Evolutionary conservation across 768 basidiomycete genomes (phyloP).

Genomic region (Austroboletus festivus): DNA sequence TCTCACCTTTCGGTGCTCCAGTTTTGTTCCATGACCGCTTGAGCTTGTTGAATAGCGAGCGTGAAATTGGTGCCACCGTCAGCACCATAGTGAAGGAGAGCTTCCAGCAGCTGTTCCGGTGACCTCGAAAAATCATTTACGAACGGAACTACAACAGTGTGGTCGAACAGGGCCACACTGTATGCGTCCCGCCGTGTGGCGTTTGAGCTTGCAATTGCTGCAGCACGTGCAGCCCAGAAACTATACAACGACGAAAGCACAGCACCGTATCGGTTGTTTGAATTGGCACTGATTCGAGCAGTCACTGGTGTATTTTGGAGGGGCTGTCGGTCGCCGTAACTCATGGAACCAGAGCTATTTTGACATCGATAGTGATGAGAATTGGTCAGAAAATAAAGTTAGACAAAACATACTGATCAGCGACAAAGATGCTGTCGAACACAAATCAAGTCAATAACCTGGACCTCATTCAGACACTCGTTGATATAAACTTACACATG

Average conservation of each 20-base stretch:
- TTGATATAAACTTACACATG: constrained; percentile 47
- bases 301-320: constrained; percentile 42
- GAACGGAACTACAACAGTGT: constrained; percentile 20
- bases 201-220: constrained; percentile 30
- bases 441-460: not conserved
- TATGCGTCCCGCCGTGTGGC: constrained; percentile 50
- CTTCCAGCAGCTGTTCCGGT: constrained; percentile 42
- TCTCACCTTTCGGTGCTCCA: constrained; percentile 52
- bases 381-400: not conserved
- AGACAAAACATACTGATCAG: constrained; percentile 40
- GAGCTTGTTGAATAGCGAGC: constrained; percentile 37
- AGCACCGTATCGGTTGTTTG: constrained; percentile 54
- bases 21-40: constrained; percentile 38
- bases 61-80: constrained; percentile 43
- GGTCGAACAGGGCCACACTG: constrained; percentile 49
- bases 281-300: constrained; percentile 32
- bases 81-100: constrained; percentile 32
- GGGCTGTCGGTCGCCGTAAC: constrained; percentile 38
- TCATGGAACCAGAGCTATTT: constrained; percentile 53
- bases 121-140: constrained; percentile 46
- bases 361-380: too few relatives aligned
- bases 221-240: constrained; percentile 54
- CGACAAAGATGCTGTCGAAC: constrained; percentile 47
- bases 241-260: constrained; percentile 53
- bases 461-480: not conserved